Percentiles rank a stretch among this genome's conserved stretches.
Conservation (phyloP, 2,329 filamentous ascomycete genomes). For the Plenodomus biglobosus region DNA sequence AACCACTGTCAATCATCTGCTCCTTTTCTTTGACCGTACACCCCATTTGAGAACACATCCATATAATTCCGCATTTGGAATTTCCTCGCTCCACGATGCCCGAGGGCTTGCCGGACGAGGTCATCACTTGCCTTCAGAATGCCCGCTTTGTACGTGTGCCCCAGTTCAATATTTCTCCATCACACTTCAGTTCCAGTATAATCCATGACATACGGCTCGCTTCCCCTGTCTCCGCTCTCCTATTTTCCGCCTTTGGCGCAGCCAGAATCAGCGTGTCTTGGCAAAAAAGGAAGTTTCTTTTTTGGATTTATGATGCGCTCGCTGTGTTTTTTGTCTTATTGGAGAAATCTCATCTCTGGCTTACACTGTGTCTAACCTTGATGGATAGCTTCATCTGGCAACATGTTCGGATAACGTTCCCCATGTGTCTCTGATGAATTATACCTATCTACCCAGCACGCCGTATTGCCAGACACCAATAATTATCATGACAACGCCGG, state of each 20-base stretch:
- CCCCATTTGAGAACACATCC: not conserved
- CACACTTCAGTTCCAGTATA: not conserved
- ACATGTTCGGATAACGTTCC: conserved; percentile 82
- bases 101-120: conserved; percentile 74
- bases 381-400: conserved; percentile 80
- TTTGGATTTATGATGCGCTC: too few species aligned
- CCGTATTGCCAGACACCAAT: conserved; percentile 67
- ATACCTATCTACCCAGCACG: conserved; percentile 82
- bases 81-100: conserved; percentile 45
- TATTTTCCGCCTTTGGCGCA: not conserved
- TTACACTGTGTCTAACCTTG: not conserved
- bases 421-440: conserved; percentile 97
- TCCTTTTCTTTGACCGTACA: not conserved
- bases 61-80: conserved; percentile 9
- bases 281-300: too few species aligned
- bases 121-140: conserved; percentile 89
- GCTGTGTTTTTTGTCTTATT: too few species aligned
- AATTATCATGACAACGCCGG: conserved; percentile 90
- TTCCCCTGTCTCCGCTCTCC: not conserved
- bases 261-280: too few species aligned
- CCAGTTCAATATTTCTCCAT: not conserved
- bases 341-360: too few species aligned
- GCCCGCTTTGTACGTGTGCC: conserved; percentile 72
- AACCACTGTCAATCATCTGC: not conserved
- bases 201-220: too few species aligned